Base-by-base conservation (phyloP, 805 yeast species). In the Ogataea nitratoaversa region DNA sequence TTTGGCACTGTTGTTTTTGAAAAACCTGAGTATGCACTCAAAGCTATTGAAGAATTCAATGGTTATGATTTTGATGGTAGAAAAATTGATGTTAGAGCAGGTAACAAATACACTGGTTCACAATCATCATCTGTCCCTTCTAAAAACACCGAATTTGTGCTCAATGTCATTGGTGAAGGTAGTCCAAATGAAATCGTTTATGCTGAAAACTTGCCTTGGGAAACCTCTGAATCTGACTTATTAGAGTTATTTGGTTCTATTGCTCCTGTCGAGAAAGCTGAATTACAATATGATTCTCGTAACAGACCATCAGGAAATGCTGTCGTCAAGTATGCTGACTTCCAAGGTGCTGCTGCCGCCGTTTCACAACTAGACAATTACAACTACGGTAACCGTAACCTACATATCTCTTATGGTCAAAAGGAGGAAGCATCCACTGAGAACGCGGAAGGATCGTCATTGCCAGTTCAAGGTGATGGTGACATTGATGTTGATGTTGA, bases 211-310 rank as follows among this genome's bases (percentile, higher is more conserved):
- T 69, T 91, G 56, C 98, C 98, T 23, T 87, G 78, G 72, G 82
- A 89, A 38, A 90, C 97, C n/a, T 78, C 88, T 24, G 80, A 82
- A 49, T 80, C 82, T 42, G 97, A 91, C 63, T 72, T 91, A 49
- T 77, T 71, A 48, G 96, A 90, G 50, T 72, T 91, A 43, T 90
- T 90, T 59, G 91, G 83, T 59, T 82, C 91, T 28, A 77, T 89
- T 40, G 95, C 96, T 18, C 67, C 74, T 36, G 87, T 91, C 14
- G 68, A 63, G 30, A 73, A 72, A 32, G 96, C 96, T 17, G 95
- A 87, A 60, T 71, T 91, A 45, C 86, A 80, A 59, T 75, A 62
- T 53, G 74, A 73, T 48, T 58, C 69, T 4, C 63, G 65, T 28
- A 91, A 91, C 29, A 74, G 80, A 55, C 79, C 95, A 14, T 70